phyloP scores from a whole-genome alignment of 2,329 filamentous ascomycete genomes.

The Macroventuria anomochaeta region DNA sequence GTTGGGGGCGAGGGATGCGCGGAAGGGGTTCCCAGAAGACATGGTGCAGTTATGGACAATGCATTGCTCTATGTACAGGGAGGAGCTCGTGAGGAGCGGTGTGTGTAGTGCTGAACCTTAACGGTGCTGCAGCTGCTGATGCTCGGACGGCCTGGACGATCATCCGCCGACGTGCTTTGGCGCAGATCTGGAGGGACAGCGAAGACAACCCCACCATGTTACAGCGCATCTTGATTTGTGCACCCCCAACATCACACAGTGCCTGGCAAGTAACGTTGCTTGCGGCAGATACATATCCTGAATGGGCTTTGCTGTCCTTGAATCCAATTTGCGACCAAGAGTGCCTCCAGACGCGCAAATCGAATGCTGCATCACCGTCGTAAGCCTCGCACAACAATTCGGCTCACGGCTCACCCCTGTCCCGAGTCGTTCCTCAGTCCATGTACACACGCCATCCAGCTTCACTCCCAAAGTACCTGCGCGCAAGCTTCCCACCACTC shows the following conservation, averaged over 20 bases:
- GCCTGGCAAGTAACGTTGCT: constrained; percentile 9
- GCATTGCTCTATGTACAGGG: constrained; percentile 50
- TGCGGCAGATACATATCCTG: not conserved
- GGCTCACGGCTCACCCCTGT: constrained; percentile 4
- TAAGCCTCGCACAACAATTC: not conserved
- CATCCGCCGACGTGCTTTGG: constrained; percentile 26
- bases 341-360: not conserved
- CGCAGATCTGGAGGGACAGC: constrained; percentile 31
- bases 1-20: constrained; percentile 40
- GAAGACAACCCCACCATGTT: constrained; percentile 28
- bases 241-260: constrained; percentile 9
- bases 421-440: constrained; percentile 53
- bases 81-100: constrained; percentile 32
- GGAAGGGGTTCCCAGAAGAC: constrained; percentile 51
- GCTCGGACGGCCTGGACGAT: constrained; percentile 22
- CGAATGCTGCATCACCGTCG: constrained; percentile 10
- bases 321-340: not conserved
- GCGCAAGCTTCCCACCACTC: constrained; percentile 63
- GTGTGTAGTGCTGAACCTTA: constrained; percentile 21
- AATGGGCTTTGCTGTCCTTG: not conserved
- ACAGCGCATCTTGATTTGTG: constrained; percentile 1
- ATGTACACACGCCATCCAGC: constrained; percentile 67
- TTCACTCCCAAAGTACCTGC: constrained; percentile 62
- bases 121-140: constrained; percentile 32
- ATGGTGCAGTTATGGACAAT: constrained; percentile 47